Evolutionary conservation across 352 stramenopile genomes (phyloP).

Genomic region (Phytophthora litchii): DNA sequence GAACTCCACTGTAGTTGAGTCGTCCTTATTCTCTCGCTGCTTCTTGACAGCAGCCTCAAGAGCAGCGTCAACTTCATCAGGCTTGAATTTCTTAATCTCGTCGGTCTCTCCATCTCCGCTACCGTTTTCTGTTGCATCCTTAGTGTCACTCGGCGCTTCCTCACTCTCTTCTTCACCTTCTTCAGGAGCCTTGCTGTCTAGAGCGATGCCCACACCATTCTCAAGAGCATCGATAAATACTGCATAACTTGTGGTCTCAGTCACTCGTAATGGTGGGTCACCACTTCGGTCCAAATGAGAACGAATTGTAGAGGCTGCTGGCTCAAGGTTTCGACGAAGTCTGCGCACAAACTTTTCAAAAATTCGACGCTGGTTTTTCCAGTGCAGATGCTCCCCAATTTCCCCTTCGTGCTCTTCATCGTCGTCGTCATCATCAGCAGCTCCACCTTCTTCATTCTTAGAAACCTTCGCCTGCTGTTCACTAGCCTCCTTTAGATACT

Average conservation of each 20-base stretch:
- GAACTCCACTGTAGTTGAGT: conserved; percentile 31
- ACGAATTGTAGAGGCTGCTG: conserved; percentile 29
- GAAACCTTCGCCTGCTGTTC: conserved; percentile 14
- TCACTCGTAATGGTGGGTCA: conserved; percentile 37
- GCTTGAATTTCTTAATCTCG: conserved; percentile 16
- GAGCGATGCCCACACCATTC: conserved; percentile 31
- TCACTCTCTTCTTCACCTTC: conserved; percentile 61
- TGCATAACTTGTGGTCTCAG: conserved; percentile 41
- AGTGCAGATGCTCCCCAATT: conserved; percentile 37
- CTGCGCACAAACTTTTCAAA: conserved; percentile 60
- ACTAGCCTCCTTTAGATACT: conserved; percentile 18
- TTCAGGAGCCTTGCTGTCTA: conserved; percentile 61
- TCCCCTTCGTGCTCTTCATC: conserved; percentile 17
- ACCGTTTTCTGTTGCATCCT: background rate
- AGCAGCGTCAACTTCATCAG: conserved; percentile 20
- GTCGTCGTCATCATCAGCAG: conserved; percentile 4
- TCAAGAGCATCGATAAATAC: conserved; percentile 44
- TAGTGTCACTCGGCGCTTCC: background rate
- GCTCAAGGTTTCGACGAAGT: conserved; percentile 43
- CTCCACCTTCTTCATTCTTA: conserved; percentile 21
- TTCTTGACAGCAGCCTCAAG: conserved; percentile 36
- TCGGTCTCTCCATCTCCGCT: conserved; percentile 2
- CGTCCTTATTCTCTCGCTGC: conserved; percentile 21
- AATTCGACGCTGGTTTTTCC: conserved; percentile 48
- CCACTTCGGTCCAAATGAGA: conserved; percentile 37